Evolutionary conservation across 495 filamentous ascomycete species (phyloP), one percentile per base, ranked within the genome.

Genomic region (Aspergillus sclerotioniger): DNA sequence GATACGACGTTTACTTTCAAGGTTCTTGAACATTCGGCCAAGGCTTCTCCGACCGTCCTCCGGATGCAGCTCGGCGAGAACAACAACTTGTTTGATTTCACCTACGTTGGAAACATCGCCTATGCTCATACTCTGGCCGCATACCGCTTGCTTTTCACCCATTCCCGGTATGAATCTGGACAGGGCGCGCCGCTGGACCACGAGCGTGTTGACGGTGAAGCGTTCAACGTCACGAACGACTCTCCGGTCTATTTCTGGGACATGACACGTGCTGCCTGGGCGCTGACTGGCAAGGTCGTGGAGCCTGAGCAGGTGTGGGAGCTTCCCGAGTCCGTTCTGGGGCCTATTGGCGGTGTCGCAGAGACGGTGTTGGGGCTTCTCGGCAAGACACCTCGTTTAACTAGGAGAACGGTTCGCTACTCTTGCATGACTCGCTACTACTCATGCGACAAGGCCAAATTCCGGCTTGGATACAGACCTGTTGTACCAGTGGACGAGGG

Each of bases 171-270:
- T 12, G 73, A 84, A 52, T 72, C 79, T 29, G 71, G 82, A 41
- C 71, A 78, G 35, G 82, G 77, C 41, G 75, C 76, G 13, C 85
- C 87, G 9, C 78, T 92, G 21, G 85, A 90, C 69, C 74, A 86
- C 66, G 90, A 95, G 73, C 80, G 79, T 28, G 90, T 96, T 12
- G 94, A 97, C 67, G 94, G 94, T 39, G 92, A 98, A 71, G 88
- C 89, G 20, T 98, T 98, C 82, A 84, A 96, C 70, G 87, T 98
- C 71, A 98, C 94, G 58, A 98, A 98, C 71, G 92, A 89, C 66
- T 78, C 81, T 53, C 94, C 94, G 0, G 79, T 96, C 20, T 96
- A 96, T 68, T 98, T 98, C 80, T 98, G 93, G 93, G 95, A 98
- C 68, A 88, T 93, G 64, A 82, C 86, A 35, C 86, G 90, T 39